Conservation (phyloP, 768 basidiomycete species). For the Exsudoporus frostii region DNA sequence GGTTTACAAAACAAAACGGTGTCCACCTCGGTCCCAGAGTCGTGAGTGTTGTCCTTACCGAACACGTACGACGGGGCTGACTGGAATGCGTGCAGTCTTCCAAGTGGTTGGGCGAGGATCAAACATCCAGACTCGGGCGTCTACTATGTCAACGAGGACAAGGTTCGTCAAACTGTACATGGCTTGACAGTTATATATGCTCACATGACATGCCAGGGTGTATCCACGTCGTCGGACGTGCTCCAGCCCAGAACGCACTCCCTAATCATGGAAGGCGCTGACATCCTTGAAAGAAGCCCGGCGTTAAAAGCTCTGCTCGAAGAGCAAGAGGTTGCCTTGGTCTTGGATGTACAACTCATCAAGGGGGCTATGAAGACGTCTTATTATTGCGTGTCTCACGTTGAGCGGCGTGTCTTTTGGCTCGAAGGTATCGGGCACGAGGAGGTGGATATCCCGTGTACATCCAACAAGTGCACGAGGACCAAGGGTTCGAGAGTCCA, state of each 20-base stretch:
- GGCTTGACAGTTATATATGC: not conserved
- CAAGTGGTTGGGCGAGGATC: slow-evolving; percentile 27
- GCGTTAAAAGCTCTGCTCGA: slow-evolving; percentile 6
- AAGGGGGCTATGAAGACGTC: not conserved
- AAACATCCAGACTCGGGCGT: slow-evolving; percentile 33
- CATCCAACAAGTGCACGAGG: slow-evolving; percentile 17
- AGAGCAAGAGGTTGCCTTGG: slow-evolving; percentile 13
- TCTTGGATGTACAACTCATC: slow-evolving; percentile 12
- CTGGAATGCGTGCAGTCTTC: slow-evolving; percentile 3
- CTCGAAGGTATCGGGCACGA: slow-evolving; percentile 22
- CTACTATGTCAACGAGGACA: slow-evolving; percentile 31
- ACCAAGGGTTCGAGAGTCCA: slow-evolving; percentile 12
- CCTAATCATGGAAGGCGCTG: slow-evolving; percentile 13
- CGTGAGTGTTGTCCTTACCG: slow-evolving; percentile 8
- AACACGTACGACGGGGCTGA: not conserved
- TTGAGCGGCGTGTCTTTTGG: slow-evolving; percentile 29
- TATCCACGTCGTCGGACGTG: slow-evolving; percentile 14
- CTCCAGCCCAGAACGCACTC: not conserved
- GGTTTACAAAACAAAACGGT: slow-evolving; percentile 6
- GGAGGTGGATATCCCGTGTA: slow-evolving; percentile 19
- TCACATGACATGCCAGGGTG: slow-evolving; percentile 1
- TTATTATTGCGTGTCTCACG: slow-evolving; percentile 30
- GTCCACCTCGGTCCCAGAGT: not conserved
- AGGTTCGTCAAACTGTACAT: slow-evolving; percentile 20
- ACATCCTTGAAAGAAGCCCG: slow-evolving; percentile 1